Conservation (phyloP, 768 basidiomycete species). For the Lactarius trivialis region DNA sequence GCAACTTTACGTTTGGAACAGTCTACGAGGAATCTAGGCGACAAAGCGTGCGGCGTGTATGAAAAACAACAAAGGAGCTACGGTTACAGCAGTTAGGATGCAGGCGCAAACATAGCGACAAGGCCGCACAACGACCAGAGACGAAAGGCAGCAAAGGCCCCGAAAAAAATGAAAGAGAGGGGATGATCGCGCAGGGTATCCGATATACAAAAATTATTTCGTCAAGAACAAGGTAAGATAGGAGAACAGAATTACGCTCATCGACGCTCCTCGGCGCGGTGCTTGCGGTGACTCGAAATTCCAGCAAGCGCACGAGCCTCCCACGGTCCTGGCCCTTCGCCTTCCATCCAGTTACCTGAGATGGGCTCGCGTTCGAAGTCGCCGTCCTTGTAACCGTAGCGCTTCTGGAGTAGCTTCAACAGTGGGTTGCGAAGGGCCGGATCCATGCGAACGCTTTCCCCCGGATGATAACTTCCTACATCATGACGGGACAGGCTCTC, state of each 20-base stretch:
- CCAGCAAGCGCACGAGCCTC: slow-evolving; percentile 47
- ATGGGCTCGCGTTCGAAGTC: slow-evolving; percentile 71
- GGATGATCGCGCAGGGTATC: slow-evolving; percentile 16
- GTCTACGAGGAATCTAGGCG: slow-evolving; percentile 10
- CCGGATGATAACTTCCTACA: slow-evolving; percentile 78
- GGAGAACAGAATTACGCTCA: slow-evolving; percentile 17
- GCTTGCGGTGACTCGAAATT: slow-evolving; percentile 32
- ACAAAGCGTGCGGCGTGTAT: slow-evolving; percentile 13
- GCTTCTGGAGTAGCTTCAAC: slow-evolving; percentile 58
- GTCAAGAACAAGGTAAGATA: slow-evolving; percentile 4
- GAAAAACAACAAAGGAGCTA: slow-evolving; percentile 18
- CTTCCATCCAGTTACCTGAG: slow-evolving; percentile 61
- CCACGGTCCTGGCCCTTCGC: slow-evolving; percentile 59
- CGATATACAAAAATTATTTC: slow-evolving; percentile 9
- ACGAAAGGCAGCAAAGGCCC: background rate
- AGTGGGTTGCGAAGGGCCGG: slow-evolving; percentile 79
- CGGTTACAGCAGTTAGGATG: slow-evolving; percentile 16
- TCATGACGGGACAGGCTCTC: slow-evolving; percentile 73
- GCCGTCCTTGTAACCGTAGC: slow-evolving; percentile 77
- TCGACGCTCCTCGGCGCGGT: slow-evolving; percentile 36
- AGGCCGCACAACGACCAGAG: slow-evolving; percentile 5
- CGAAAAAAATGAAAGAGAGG: background rate
- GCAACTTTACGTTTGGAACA: slow-evolving; percentile 4
- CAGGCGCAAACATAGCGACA: background rate
- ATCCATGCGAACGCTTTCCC: slow-evolving; percentile 84